Evolutionary conservation across 2,329 filamentous ascomycete species (phyloP).

Genomic region (Fusarium sp.): DNA sequence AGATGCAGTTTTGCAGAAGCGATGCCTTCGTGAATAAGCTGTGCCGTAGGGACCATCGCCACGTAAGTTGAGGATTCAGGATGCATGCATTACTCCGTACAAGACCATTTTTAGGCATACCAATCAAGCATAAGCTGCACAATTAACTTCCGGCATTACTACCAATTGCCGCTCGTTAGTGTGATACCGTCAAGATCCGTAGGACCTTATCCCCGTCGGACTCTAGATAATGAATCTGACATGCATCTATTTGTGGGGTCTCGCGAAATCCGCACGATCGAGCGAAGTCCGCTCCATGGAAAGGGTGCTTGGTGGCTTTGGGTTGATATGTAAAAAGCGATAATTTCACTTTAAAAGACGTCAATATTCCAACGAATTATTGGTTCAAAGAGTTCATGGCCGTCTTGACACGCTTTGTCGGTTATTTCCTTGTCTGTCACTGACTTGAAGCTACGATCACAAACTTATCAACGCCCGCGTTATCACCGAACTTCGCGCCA

Average conservation of each 20-base stretch:
- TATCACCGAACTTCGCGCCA: not conserved
- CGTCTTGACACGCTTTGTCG: rapidly evolving
- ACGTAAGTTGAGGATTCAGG: not conserved
- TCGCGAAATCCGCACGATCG: not conserved
- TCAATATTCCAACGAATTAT: rapidly evolving
- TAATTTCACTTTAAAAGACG: not conserved
- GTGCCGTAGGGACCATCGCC: not conserved
- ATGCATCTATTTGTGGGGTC: not conserved
- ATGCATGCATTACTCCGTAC: not conserved
- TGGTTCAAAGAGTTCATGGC: rapidly evolving
- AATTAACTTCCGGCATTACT: not conserved
- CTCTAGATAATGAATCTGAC: not conserved
- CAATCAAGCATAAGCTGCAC: not conserved
- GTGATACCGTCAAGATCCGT: not conserved
- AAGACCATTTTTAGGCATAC: not conserved
- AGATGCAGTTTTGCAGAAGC: not conserved
- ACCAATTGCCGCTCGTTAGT: not conserved
- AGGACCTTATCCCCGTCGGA: constrained; percentile 6
- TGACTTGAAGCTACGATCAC: rapidly evolving
- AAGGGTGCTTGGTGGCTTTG: not conserved
- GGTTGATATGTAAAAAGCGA: not conserved
- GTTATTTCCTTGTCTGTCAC: rapidly evolving
- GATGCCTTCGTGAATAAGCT: not conserved
- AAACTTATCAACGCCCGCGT: too few species aligned
- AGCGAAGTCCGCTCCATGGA: not conserved